A percentile compares a stretch with the other conserved stretches of the same genome.
Conservation (phyloP, 2,329 filamentous ascomycete genomes). For the Xylariaceae sp. region DNA sequence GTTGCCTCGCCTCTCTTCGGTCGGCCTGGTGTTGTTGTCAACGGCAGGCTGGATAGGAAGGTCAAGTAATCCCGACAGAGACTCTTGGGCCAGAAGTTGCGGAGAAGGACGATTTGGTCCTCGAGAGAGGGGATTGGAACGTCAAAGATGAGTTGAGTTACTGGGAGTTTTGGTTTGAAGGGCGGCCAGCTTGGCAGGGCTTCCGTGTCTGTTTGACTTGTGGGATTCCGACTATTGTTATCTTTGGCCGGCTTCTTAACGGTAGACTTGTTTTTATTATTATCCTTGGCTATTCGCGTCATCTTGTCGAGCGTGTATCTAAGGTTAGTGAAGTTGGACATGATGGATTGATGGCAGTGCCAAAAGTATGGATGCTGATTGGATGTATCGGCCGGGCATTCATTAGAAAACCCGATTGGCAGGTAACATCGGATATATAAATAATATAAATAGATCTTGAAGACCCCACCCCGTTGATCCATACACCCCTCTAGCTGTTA, state of each 20-base stretch:
- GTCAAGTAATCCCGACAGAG: conserved; percentile 72
- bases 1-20: conserved; percentile 77
- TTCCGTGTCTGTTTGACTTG: conserved; percentile 11
- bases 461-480: too few species aligned
- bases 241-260: conserved; percentile 6
- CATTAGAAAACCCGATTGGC: background rate
- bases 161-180: conserved; percentile 63
- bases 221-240: conserved; percentile 15
- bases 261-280: conserved; percentile 8
- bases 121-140: conserved; percentile 38
- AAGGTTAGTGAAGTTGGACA: too few species aligned
- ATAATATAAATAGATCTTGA: background rate
- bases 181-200: conserved; percentile 58
- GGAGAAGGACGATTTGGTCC: conserved; percentile 66
- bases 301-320: background rate
- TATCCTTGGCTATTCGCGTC: background rate
- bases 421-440: background rate
- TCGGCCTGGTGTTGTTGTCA: conserved; percentile 70
- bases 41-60: conserved; percentile 60
- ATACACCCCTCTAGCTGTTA: too few species aligned
- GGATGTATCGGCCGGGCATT: too few species aligned
- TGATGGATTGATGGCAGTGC: too few species aligned
- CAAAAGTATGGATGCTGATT: too few species aligned
- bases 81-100: conserved; percentile 66
- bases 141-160: conserved; percentile 56